Evolutionary conservation across 2,329 filamentous ascomycete species (phyloP).

Genomic region (Neospermospora avenae): DNA sequence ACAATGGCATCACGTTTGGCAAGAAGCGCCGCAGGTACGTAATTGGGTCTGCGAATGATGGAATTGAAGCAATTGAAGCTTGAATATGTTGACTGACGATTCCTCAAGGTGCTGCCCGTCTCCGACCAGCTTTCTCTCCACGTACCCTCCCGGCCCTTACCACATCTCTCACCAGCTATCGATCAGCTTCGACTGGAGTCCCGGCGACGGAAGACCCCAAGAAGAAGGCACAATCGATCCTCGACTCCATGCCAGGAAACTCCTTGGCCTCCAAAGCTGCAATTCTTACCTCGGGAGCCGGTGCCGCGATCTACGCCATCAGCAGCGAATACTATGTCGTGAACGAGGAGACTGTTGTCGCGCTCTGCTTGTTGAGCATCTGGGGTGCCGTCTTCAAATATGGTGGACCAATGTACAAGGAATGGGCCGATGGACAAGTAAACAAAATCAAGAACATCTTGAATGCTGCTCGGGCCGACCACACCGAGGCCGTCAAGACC

Average conservation of each 20-base stretch:
- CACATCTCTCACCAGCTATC: slow-evolving; percentile 60
- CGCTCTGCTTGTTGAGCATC: slow-evolving; percentile 87
- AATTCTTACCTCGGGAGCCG: slow-evolving; percentile 89
- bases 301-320: slow-evolving; percentile 88
- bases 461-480: slow-evolving; percentile 89
- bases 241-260: slow-evolving; percentile 90
- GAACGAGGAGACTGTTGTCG: slow-evolving; percentile 97
- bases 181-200: slow-evolving; percentile 67
- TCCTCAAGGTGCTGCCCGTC: slow-evolving; percentile 72
- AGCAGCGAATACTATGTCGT: slow-evolving; percentile 99
- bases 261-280: slow-evolving; percentile 93
- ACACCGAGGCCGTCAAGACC: slow-evolving; percentile 91
- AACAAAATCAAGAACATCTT: slow-evolving; percentile 93
- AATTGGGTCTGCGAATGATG: slow-evolving; percentile 16
- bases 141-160: slow-evolving; percentile 73
- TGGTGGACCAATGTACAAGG: slow-evolving; percentile 84
- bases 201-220: slow-evolving; percentile 80
- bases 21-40: slow-evolving; percentile 92
- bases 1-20: slow-evolving; percentile 98
- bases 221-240: slow-evolving; percentile 93
- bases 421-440: slow-evolving; percentile 87
- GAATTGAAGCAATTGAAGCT: slow-evolving; percentile 24
- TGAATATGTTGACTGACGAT: slow-evolving; percentile 32
- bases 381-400: slow-evolving; percentile 93
- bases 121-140: slow-evolving; percentile 77